A percentile compares a stretch with the other conserved stretches of the same genome.
These are phyloP conservation scores for Sporothrix pseudoabietina DNA, from an alignment of 2,329 filamentous ascomycete species.

Conservation along the genomic window DNA sequence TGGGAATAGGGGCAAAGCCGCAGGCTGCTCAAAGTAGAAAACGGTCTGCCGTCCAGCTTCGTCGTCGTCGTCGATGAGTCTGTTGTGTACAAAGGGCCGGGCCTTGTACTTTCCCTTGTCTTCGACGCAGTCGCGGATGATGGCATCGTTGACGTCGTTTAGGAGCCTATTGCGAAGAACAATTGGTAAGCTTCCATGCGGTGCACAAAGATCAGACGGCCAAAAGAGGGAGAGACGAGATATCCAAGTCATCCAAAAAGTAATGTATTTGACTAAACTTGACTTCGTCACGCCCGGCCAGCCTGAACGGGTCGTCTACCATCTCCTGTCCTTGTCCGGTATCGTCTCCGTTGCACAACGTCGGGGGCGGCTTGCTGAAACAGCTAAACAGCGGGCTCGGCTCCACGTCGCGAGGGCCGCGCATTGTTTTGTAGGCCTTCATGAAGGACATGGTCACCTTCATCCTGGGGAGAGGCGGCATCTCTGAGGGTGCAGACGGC, in stretches of 20 bases:
- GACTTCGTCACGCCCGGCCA: constrained; percentile 24
- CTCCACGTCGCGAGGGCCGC: constrained; percentile 37
- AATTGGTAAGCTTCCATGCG: not conserved
- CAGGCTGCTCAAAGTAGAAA: constrained; percentile 28
- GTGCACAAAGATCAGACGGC: not conserved
- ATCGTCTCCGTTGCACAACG: constrained; percentile 34
- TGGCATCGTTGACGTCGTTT: constrained; percentile 23
- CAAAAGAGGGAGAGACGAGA: not conserved
- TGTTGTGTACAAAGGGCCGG: not conserved
- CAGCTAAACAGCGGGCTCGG: constrained; percentile 39
- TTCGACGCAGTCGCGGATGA: constrained; percentile 11
- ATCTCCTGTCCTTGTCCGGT: constrained; percentile 30
- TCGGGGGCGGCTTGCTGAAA: not conserved
- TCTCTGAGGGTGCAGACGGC: not conserved
- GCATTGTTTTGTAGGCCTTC: constrained; percentile 43
- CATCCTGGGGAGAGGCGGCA: constrained; percentile 2
- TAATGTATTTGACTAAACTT: constrained; percentile 18
- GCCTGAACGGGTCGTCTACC: constrained; percentile 4
- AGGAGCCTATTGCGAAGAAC: constrained; percentile 23
- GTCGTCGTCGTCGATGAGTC: constrained; percentile 1
- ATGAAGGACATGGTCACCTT: constrained; percentile 35
- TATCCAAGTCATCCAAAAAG: not conserved
- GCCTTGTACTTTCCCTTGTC: not conserved
- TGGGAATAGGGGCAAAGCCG: not conserved
- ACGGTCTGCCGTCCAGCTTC: constrained; percentile 19